phyloP scores from a whole-genome alignment of 2,329 filamentous ascomycete species.

The Shiraia bambusicola region DNA sequence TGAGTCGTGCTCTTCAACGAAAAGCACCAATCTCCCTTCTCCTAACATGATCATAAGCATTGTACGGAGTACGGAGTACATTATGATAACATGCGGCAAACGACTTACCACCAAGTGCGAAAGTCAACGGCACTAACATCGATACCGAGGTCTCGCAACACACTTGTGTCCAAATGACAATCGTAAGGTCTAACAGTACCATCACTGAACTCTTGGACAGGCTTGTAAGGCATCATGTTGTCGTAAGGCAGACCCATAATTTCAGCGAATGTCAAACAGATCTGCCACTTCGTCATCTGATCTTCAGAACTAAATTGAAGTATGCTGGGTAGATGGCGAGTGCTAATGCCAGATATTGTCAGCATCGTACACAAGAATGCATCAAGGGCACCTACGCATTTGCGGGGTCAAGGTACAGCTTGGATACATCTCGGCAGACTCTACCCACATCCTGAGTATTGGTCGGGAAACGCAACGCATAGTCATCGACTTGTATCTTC shows the following conservation, averaged over 20 bases:
- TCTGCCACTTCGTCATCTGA: conserved; percentile 84
- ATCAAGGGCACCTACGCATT: conserved; percentile 26
- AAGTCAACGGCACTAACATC: conserved; percentile 75
- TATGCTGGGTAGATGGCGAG: conserved; percentile 62
- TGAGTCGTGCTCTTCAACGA: conserved; percentile 2
- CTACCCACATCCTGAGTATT: conserved; percentile 85
- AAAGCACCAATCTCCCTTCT: conserved; percentile 38
- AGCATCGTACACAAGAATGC: neutral
- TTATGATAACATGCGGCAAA: neutral
- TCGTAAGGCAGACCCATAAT: conserved; percentile 74
- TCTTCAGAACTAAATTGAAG: conserved; percentile 89
- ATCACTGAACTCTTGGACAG: conserved; percentile 70
- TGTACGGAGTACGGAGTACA: neutral
- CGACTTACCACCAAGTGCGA: conserved; percentile 69
- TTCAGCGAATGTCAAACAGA: conserved; percentile 74
- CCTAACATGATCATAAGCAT: conserved; percentile 24
- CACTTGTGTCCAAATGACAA: conserved; percentile 79
- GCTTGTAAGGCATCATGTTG: conserved; percentile 57
- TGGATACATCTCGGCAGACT: conserved; percentile 72
- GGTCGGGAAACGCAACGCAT: conserved; percentile 80
- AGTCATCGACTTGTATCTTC: conserved; percentile 77
- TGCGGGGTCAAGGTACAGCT: conserved; percentile 57
- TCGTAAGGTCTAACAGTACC: conserved; percentile 80
- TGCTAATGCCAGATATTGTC: neutral
- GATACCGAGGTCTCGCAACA: conserved; percentile 71